These are phyloP conservation scores for Leishmania braziliensis DNA, from an alignment of 208 protist species.

Conservation along the genomic window DNA sequence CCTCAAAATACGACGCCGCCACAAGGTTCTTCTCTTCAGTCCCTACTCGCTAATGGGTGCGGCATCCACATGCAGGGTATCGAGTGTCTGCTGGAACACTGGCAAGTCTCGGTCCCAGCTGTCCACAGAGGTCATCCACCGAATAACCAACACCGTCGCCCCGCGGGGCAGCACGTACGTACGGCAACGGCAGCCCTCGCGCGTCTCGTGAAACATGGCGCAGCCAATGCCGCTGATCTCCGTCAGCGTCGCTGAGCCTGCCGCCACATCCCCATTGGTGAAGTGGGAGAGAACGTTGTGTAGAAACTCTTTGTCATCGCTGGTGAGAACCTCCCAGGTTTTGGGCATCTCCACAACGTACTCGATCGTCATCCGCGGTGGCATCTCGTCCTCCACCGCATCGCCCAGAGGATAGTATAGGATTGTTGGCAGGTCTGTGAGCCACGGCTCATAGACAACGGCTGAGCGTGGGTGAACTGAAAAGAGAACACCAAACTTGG, in stretches of 20 bases:
- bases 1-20: neutral
- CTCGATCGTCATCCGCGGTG: constrained; percentile 36
- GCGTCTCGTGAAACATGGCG: constrained; percentile 53
- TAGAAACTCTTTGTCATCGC: constrained; percentile 54
- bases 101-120: constrained; percentile 47
- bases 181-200: constrained; percentile 48
- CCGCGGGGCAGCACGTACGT: constrained; percentile 55
- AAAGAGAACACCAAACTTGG: constrained; percentile 51
- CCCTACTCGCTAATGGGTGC: constrained; percentile 8
- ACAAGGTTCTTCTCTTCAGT: neutral
- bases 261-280: constrained; percentile 44
- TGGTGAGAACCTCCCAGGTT: constrained; percentile 45
- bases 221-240: constrained; percentile 50
- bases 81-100: constrained; percentile 55
- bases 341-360: constrained; percentile 39
- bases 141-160: constrained; percentile 45
- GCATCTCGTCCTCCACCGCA: constrained; percentile 1
- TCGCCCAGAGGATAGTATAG: constrained; percentile 63
- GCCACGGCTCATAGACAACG: constrained; percentile 49
- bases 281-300: constrained; percentile 71
- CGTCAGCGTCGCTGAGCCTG: constrained; percentile 32
- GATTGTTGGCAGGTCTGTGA: constrained; percentile 45
- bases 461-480: constrained; percentile 40
- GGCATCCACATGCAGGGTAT: constrained; percentile 64
- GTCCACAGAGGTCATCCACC: constrained; percentile 48